Evolutionary conservation across 1,284 basidiomycete species (phyloP).

Genomic region (Heterobasidion occidentale): DNA sequence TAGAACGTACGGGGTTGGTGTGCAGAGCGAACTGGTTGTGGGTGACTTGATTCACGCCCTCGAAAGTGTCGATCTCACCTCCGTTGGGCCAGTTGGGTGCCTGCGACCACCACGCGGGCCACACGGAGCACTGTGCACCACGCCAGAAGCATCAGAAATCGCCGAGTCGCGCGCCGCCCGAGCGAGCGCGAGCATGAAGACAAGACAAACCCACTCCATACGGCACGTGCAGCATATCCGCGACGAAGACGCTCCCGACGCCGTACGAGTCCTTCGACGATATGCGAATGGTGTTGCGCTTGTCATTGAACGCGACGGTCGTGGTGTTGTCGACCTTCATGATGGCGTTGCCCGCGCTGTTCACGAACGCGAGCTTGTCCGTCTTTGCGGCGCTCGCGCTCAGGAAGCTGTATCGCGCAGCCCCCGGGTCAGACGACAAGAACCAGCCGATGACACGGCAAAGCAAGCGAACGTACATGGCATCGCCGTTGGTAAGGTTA

Average conservation of each 20-base stretch:
- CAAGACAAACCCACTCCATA: conserved; percentile 35
- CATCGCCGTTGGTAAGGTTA: conserved; percentile 67
- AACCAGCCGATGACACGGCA: not conserved
- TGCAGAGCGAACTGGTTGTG: conserved; percentile 57
- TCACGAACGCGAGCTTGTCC: conserved; percentile 54
- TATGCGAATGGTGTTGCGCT: conserved; percentile 66
- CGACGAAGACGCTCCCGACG: conserved; percentile 60
- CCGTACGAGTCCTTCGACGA: conserved; percentile 46
- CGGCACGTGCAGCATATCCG: conserved; percentile 63
- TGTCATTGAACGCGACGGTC: conserved; percentile 47
- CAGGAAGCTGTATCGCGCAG: conserved; percentile 37
- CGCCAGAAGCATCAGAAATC: not conserved
- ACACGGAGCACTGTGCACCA: conserved; percentile 53
- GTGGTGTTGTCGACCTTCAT: conserved; percentile 68
- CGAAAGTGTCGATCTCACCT: conserved; percentile 28
- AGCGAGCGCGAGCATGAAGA: not conserved
- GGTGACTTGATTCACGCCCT: conserved; percentile 9
- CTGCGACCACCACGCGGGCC: conserved; percentile 67
- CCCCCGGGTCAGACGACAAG: not conserved
- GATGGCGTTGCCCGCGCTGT: conserved; percentile 54
- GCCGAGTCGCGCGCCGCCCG: not conserved
- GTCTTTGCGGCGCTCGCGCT: conserved; percentile 39
- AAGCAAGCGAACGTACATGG: conserved; percentile 28
- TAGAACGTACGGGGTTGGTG: conserved; percentile 33
- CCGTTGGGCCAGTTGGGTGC: conserved; percentile 56